Evolutionary conservation across 352 stramenopile genomes (phyloP), one percentile per base, ranked within the genome.

Genomic region (Phytophthora idaei): DNA sequence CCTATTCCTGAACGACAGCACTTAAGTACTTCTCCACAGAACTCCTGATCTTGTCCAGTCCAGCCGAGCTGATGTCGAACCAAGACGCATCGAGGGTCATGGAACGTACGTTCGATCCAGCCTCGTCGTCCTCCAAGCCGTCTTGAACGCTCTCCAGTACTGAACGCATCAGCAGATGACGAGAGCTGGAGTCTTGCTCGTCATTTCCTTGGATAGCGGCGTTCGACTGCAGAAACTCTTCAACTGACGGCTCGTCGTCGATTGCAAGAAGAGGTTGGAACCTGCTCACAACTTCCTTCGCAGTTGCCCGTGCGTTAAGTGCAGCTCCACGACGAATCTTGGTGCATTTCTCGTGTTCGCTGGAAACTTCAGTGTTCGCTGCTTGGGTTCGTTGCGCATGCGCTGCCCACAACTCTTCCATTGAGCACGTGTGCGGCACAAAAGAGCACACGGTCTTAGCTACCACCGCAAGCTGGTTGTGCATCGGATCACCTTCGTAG

Each of bases 361-460:
- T 52, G 14, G 47, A 54, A 0, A 11, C 29, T 15, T 34, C 27
- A 14, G 36, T 32, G 17, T 11, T 17, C 27, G 14, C 37, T 37
- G 27, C 39, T 12, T 46, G 17, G 15, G 15, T 60, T 29, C n/a
- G 52, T 52, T 49, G 50, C 15, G 59, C 27, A 15, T 61, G 57
- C 3, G 42, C 39, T 17, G 44, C 12, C 73, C 73, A 81, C 31
- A 76, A 54, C 5, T 76, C 51, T 52, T 78, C 69, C 9, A 76
- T 12, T 0, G 73, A 78, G 17, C 59, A 67, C 15, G 70, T 64
- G 39, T 69, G 53, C 7, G 73, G 73, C 32, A 81, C 63, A 21
- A 65, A 81, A 2, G 73, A 65, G 51, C 70, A 76, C 27, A 78
- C 59, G 5, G 46, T 70, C 14, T 77, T 76, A 1, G 66, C 73